Conservation (phyloP, 192 early-diverging fungal species). For the Thoreauomyces humboldtii region DNA sequence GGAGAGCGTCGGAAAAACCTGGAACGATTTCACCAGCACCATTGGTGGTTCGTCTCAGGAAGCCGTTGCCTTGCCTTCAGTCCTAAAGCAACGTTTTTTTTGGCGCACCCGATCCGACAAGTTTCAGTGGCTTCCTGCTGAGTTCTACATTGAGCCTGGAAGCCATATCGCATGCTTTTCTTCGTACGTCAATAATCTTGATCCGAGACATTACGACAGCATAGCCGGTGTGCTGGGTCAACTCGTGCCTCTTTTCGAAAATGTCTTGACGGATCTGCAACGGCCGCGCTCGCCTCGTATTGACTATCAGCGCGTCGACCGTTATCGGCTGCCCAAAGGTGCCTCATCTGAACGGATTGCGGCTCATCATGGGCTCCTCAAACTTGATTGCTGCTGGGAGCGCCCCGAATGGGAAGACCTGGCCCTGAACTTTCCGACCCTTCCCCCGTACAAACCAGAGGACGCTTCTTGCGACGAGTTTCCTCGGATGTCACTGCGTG, state of each 20-base stretch:
- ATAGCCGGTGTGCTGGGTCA: background rate
- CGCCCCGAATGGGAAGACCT: background rate
- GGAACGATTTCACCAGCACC: no score
- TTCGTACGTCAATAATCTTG: background rate
- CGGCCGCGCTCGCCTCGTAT: background rate
- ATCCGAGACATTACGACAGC: background rate
- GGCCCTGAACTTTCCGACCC: background rate
- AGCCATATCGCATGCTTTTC: background rate
- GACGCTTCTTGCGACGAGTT: background rate
- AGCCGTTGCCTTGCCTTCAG: no score
- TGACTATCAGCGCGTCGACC: background rate
- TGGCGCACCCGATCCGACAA: no score
- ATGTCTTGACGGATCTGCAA: background rate
- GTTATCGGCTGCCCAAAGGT: background rate
- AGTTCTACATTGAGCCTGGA: no score
- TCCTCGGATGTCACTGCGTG: background rate
- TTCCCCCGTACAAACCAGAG: background rate
- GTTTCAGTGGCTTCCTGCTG: no score
- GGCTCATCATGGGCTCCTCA: background rate
- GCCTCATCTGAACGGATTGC: background rate
- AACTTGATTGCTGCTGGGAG: background rate
- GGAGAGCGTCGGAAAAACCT: no score
- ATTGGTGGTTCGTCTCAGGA: no score
- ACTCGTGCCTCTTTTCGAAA: background rate
- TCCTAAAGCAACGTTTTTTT: no score